Evolutionary conservation across 2,329 filamentous ascomycete species (phyloP).

Genomic region (Penicillium sclerotigenum): DNA sequence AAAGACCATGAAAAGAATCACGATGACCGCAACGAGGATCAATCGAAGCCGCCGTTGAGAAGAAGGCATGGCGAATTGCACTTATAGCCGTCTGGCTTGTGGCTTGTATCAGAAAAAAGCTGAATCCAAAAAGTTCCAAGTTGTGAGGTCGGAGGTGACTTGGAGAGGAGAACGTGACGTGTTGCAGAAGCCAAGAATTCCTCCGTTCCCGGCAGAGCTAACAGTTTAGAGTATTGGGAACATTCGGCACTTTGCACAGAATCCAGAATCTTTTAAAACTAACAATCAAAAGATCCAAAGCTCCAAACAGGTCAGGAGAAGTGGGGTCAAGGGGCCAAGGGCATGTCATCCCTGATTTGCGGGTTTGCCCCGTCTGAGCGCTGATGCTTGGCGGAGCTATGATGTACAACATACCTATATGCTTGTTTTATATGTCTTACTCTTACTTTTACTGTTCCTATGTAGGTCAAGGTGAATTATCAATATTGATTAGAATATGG

Average conservation of each 20-base stretch:
- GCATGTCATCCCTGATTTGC: constrained; percentile 9
- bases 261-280: not conserved
- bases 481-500: constrained; percentile 8
- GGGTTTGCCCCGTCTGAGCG: constrained; percentile 2
- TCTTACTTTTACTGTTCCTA: not conserved
- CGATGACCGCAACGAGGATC: constrained; percentile 61
- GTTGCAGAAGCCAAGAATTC: constrained; percentile 1
- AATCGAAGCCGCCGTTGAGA: constrained; percentile 69
- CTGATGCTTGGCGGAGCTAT: constrained; percentile 8
- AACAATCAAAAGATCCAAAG: not conserved
- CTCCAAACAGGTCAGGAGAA: constrained; percentile 9
- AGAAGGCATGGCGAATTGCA: constrained; percentile 58
- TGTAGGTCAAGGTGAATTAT: not conserved
- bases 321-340: constrained; percentile 7
- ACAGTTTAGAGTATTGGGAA: not conserved
- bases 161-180: not conserved
- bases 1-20: constrained; percentile 64
- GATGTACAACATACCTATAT: not conserved
- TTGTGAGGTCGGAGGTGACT: not conserved
- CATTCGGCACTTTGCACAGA: not conserved
- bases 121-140: not conserved
- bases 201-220: not conserved
- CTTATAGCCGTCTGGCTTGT: not conserved
- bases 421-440: not conserved
- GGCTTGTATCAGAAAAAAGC: not conserved